These are phyloP conservation scores for Multifurca ochricompacta DNA, from an alignment of 768 basidiomycete genomes.

Conservation along the genomic window DNA sequence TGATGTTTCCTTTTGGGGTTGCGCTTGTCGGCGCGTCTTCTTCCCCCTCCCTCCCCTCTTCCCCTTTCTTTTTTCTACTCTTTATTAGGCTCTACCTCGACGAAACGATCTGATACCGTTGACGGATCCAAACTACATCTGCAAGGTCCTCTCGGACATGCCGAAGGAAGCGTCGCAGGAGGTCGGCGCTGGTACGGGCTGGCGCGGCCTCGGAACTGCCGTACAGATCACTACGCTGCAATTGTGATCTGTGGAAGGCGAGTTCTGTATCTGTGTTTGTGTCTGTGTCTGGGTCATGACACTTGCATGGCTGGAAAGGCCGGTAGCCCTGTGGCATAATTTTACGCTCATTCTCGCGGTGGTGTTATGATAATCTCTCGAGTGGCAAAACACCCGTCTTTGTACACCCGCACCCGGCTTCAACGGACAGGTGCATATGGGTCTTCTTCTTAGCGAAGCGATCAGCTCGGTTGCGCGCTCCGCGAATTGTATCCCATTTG, in stretches of 20 bases:
- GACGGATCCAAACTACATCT: constrained; percentile 80
- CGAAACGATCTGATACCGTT: constrained; percentile 81
- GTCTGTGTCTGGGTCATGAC: too few species aligned
- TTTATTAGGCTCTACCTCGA: constrained; percentile 51
- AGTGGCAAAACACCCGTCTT: background rate
- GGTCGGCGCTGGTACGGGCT: constrained; percentile 66
- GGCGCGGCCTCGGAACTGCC: constrained; percentile 72
- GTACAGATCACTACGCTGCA: constrained; percentile 44
- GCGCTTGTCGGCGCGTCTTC: too few species aligned
- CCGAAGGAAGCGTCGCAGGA: constrained; percentile 49
- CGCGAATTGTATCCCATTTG: too few species aligned
- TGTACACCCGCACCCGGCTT: too few species aligned
- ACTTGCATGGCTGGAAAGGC: too few species aligned
- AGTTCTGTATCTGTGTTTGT: background rate
- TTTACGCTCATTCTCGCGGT: background rate
- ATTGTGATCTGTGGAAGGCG: background rate
- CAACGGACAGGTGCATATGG: too few species aligned
- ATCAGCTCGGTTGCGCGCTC: too few species aligned
- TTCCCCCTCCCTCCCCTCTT: background rate
- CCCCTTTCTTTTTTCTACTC: too few species aligned
- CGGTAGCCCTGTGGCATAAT: background rate
- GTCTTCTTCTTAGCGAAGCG: too few species aligned
- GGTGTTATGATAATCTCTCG: background rate
- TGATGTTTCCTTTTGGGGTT: background rate
- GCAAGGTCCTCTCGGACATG: constrained; percentile 58